Base-by-base conservation (phyloP, 1,284 basidiomycete genomes). In the Ganoderma leucocontextum region DNA sequence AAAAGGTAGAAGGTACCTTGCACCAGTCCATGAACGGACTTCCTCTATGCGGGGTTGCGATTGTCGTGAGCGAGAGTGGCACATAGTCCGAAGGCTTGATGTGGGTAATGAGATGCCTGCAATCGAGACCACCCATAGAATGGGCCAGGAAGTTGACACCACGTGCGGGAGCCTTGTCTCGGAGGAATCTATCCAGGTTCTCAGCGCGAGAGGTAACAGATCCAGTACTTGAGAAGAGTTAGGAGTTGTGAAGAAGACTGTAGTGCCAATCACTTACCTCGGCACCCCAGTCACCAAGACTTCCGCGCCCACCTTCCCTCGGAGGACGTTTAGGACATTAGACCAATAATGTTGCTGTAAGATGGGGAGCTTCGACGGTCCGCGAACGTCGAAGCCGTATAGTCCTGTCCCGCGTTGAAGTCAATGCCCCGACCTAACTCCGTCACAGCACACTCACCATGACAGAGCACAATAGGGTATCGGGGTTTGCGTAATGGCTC, bases 21-120 rank as follows among this genome's bases (percentile, higher is more conserved):
- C 97, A 99, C 97, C 97, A 99, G 81, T 99, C 96, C 98, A 99
- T 99, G 80, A 99, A 99, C 0, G 97, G 96, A 74, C 94, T 96
- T 35, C 97, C 97, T 35, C 94, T 89, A 80, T 99, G 98, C 19
- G 98, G 98, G 0, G 98, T 99, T 58, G 92, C 92, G 72, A 99
- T 89, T 19, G 93, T 95, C 0, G 95, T 99, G 69, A 99, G 83
- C 8, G 95, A 96, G 49, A 96, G 81, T 0, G 98, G 97, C 1
- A 84, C 87, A 80, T 99, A 99, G 64, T 94, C 89, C 19, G 83
- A 86, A 0, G 97, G 96, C 71, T 88, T 88, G 75, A 97, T 87
- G 78, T 94, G 92, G 2, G 94, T 90, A 66, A 99, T 96, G 19
- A 99, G 84, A 78, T 98, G 91, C 62, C 97, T 88, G 76, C 94